Percentiles rank a stretch among this genome's conserved stretches.
phyloP scores from a whole-genome alignment of 768 basidiomycete genomes.

The Neoboletus magnificus region DNA sequence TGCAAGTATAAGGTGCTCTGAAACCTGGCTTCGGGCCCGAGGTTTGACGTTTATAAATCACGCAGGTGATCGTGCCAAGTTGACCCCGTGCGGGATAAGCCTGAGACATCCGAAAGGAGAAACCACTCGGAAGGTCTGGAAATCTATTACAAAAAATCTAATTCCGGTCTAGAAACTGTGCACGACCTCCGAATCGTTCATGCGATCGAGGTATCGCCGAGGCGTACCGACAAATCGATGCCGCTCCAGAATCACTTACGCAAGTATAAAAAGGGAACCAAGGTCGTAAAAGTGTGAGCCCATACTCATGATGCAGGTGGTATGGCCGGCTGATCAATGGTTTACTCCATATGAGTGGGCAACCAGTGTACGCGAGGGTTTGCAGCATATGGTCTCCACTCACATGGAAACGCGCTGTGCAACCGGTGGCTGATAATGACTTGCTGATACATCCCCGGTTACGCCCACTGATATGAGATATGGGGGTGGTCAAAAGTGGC shows the following conservation, averaged over 20 bases:
- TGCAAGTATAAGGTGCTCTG: background rate
- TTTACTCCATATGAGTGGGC: conserved; percentile 8
- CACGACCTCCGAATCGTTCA: background rate
- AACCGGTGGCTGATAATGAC: conserved; percentile 1
- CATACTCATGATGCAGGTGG: background rate
- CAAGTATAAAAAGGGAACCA: conserved; percentile 1
- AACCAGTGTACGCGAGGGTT: background rate
- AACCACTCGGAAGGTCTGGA: background rate
- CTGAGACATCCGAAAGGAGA: conserved; percentile 1
- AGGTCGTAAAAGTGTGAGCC: background rate
- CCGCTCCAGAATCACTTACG: conserved; percentile 3
- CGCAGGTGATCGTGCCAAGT: background rate
- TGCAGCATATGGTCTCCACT: conserved; percentile 1
- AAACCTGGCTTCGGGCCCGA: conserved; percentile 9
- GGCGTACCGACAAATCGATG: conserved; percentile 3
- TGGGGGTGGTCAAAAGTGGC: conserved; percentile 3
- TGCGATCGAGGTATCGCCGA: conserved; percentile 15
- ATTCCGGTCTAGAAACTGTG: conserved; percentile 1
- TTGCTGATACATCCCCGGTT: conserved; percentile 4
- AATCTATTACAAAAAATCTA: conserved; percentile 7
- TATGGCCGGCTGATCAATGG: conserved; percentile 2
- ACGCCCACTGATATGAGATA: conserved; percentile 15
- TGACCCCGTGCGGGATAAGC: conserved; percentile 2
- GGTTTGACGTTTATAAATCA: background rate
- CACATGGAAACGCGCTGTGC: conserved; percentile 11